These are phyloP conservation scores for Exophiala calicioides DNA, from an alignment of 2,329 filamentous ascomycete genomes.

Conservation along the genomic window DNA sequence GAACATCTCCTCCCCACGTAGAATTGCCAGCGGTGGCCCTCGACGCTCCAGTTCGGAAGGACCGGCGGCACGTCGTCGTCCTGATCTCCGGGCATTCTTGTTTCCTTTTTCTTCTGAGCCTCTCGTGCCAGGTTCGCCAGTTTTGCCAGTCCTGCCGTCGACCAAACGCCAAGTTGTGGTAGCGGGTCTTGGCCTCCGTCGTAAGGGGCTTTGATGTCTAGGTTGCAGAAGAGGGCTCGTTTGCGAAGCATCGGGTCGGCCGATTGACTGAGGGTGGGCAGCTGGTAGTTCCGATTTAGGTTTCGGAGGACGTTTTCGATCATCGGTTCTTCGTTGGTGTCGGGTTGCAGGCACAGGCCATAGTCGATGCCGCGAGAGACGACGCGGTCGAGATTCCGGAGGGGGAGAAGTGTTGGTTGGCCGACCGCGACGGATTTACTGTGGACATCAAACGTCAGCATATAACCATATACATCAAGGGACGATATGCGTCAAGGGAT, in stretches of 20 bases:
- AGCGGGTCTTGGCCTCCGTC: conserved; percentile 3
- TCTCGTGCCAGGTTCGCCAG: conserved; percentile 5
- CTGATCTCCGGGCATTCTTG: background rate
- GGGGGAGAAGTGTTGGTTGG: conserved; percentile 1
- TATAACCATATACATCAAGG: background rate
- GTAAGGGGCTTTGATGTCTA: conserved; percentile 7
- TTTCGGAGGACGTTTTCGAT: background rate
- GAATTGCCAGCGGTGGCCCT: conserved; percentile 1
- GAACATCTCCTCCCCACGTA: conserved; percentile 5
- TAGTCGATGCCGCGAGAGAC: conserved; percentile 1
- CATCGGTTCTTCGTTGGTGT: background rate
- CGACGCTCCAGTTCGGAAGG: background rate
- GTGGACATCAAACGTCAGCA: background rate
- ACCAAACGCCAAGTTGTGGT: conserved; percentile 8
- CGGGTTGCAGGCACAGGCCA: conserved; percentile 1
- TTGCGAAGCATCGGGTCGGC: conserved; percentile 6
- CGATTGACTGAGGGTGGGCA: conserved; percentile 8
- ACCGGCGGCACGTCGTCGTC: conserved; percentile 1
- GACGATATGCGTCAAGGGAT: no score
- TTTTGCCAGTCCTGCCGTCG: conserved; percentile 5
- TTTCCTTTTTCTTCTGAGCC: background rate
- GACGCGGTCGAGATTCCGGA: background rate
- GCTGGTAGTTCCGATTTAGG: background rate
- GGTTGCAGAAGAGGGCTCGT: conserved; percentile 9
- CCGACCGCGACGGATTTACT: conserved; percentile 1